These are phyloP conservation scores for Alternaria triticimaculans DNA, from an alignment of 2,329 filamentous ascomycete genomes.

Conservation along the genomic window DNA sequence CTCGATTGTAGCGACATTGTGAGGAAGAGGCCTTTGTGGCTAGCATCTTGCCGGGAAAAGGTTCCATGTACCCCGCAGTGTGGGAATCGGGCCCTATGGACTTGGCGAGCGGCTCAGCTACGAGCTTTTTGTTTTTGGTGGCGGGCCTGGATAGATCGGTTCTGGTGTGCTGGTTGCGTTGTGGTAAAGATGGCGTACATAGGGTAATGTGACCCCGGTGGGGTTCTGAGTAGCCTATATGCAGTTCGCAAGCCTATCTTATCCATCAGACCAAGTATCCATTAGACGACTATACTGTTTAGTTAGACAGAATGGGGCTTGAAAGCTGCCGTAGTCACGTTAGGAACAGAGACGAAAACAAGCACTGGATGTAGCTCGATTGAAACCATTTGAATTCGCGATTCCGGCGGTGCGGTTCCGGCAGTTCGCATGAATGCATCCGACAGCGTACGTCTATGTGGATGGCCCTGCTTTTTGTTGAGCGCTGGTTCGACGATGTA, in stretches of 20 bases:
- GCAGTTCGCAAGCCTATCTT: background rate
- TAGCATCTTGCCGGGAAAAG: slow-evolving; percentile 23
- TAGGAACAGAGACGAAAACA: background rate
- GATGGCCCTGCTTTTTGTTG: background rate
- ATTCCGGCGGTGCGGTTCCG: background rate
- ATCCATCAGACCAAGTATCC: background rate
- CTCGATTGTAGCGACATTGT: slow-evolving; percentile 21
- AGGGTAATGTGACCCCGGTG: background rate
- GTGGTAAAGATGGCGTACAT: background rate
- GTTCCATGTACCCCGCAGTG: slow-evolving; percentile 18
- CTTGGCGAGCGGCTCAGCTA: slow-evolving; percentile 1
- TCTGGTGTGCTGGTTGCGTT: background rate
- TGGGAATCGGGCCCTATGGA: background rate
- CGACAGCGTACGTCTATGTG: background rate
- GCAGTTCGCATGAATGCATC: background rate
- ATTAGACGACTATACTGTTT: background rate
- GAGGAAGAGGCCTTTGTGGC: background rate
- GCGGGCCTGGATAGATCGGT: background rate
- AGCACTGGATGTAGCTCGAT: background rate
- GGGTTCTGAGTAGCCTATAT: background rate
- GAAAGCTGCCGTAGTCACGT: background rate
- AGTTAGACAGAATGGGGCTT: background rate
- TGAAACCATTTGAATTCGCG: background rate
- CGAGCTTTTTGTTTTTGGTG: background rate
- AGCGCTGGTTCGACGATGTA: background rate